Evolutionary conservation across 2,329 filamentous ascomycete genomes (phyloP).

Genomic region (Delphinella strobiligena): DNA sequence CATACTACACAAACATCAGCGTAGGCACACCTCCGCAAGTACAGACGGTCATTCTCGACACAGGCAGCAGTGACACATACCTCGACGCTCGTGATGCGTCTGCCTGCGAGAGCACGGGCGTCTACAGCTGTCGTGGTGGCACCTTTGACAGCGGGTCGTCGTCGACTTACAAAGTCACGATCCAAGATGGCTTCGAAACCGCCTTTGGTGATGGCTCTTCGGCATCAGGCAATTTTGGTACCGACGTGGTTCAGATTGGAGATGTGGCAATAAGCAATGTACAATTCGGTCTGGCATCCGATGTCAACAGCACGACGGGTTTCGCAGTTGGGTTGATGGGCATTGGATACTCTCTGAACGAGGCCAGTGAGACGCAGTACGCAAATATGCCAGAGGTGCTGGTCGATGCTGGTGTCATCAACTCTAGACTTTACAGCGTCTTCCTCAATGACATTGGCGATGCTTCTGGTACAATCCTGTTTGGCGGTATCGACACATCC

Average conservation of each 20-base stretch:
- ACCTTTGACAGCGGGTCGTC: constrained; percentile 16
- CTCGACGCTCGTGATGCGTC: constrained; percentile 16
- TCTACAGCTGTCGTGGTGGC: constrained; percentile 16
- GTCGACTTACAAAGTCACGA: constrained; percentile 16
- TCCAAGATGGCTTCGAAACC: constrained; percentile 18
- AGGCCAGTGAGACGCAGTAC: constrained; percentile 16
- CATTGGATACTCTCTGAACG: constrained; percentile 18
- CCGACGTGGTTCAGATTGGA: constrained; percentile 16
- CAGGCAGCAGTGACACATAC: constrained; percentile 22
- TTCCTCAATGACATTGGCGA: constrained; percentile 18
- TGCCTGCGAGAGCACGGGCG: constrained; percentile 12
- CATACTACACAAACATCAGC: constrained; percentile 20
- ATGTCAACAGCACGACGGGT: constrained; percentile 17
- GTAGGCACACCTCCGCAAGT: constrained; percentile 22
- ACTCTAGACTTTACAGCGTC: constrained; percentile 19
- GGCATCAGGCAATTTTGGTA: constrained; percentile 17
- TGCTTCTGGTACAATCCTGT: constrained; percentile 19
- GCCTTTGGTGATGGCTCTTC: constrained; percentile 19
- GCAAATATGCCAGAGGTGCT: constrained; percentile 22
- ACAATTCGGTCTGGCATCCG: constrained; percentile 19
- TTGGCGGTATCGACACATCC: constrained; percentile 22
- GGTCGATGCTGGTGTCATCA: constrained; percentile 18
- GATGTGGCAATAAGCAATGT: constrained; percentile 17
- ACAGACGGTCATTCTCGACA: constrained; percentile 21
- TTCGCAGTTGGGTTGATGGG: constrained; percentile 21